These are phyloP conservation scores for Paxillus rubicundulus DNA, from an alignment of 768 basidiomycete species.

Conservation along the genomic window DNA sequence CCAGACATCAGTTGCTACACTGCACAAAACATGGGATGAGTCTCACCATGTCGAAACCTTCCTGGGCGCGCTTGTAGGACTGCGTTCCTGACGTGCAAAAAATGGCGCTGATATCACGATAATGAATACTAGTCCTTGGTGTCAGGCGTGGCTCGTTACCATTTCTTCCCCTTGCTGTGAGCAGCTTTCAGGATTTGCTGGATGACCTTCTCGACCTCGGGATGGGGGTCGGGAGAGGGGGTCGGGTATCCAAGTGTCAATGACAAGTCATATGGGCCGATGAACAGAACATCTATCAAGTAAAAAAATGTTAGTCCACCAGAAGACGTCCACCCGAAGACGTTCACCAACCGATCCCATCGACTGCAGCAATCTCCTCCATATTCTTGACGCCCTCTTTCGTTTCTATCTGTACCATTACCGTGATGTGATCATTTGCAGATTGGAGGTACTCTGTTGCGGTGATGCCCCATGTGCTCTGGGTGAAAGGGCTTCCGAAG, in stretches of 20 bases:
- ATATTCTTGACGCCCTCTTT: constrained; percentile 57
- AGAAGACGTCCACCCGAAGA: not conserved
- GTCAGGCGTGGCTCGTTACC: constrained; percentile 36
- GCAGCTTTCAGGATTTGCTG: constrained; percentile 48
- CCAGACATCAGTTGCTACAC: not conserved
- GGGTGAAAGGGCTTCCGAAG: constrained; percentile 64
- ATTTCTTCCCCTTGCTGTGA: constrained; percentile 61
- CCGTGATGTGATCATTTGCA: constrained; percentile 54
- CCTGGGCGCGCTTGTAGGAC: constrained; percentile 40
- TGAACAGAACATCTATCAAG: constrained; percentile 49
- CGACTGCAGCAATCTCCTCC: constrained; percentile 56
- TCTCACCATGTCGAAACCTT: constrained; percentile 53
- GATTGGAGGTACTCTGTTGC: constrained; percentile 48
- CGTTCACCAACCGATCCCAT: constrained; percentile 52
- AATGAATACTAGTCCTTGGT: not conserved
- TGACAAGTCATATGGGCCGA: constrained; percentile 70
- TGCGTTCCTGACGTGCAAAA: constrained; percentile 47
- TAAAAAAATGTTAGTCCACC: not conserved
- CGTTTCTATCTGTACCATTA: constrained; percentile 70
- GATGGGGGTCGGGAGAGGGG: constrained; percentile 63
- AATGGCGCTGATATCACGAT: constrained; percentile 39
- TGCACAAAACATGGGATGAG: constrained; percentile 7
- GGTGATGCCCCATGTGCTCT: constrained; percentile 53
- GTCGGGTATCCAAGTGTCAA: constrained; percentile 57
- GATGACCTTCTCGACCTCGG: constrained; percentile 59